These are phyloP conservation scores for Metarhizium brunneum DNA, from an alignment of 2,329 filamentous ascomycete species.

Conservation along the genomic window DNA sequence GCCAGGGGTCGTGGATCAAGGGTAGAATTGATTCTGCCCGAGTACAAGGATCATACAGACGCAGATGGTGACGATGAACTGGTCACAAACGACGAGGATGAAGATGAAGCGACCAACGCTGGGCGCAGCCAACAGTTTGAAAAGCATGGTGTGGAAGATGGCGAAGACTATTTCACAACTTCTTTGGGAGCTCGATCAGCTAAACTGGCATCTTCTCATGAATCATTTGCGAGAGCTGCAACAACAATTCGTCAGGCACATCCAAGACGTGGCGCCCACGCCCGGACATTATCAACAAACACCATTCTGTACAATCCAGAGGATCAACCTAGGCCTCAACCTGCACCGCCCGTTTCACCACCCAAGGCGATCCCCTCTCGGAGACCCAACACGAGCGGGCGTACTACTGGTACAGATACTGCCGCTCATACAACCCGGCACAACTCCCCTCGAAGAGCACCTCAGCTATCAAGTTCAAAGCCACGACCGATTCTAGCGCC, in stretches of 20 bases:
- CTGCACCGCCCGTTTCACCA: constrained; percentile 35
- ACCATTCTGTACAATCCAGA: constrained; percentile 79
- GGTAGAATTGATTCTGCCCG: constrained; percentile 19
- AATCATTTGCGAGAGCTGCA: constrained; percentile 20
- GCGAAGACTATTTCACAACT: constrained; percentile 46
- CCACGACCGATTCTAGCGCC: constrained; percentile 48
- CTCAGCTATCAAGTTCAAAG: constrained; percentile 35
- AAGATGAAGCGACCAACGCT: constrained; percentile 40
- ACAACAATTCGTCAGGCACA: constrained; percentile 22
- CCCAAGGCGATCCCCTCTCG: constrained; percentile 19
- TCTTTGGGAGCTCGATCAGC: constrained; percentile 34
- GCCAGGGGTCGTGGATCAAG: constrained; percentile 29
- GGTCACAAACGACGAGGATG: constrained; percentile 69
- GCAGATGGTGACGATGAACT: constrained; percentile 86
- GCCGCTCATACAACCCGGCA: constrained; percentile 27
- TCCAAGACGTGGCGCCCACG: constrained; percentile 43
- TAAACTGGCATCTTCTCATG: constrained; percentile 24
- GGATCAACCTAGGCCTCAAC: constrained; percentile 26
- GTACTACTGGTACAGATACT: constrained; percentile 18
- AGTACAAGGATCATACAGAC: constrained; percentile 58
- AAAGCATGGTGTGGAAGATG: constrained; percentile 20
- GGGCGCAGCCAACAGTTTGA: constrained; percentile 21
- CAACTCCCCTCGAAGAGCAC: constrained; percentile 36
- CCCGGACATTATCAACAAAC: constrained; percentile 67
- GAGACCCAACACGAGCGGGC: constrained; percentile 29